phyloP scores from a whole-genome alignment of 345 rosid genomes.

The Turritis glabra region DNA sequence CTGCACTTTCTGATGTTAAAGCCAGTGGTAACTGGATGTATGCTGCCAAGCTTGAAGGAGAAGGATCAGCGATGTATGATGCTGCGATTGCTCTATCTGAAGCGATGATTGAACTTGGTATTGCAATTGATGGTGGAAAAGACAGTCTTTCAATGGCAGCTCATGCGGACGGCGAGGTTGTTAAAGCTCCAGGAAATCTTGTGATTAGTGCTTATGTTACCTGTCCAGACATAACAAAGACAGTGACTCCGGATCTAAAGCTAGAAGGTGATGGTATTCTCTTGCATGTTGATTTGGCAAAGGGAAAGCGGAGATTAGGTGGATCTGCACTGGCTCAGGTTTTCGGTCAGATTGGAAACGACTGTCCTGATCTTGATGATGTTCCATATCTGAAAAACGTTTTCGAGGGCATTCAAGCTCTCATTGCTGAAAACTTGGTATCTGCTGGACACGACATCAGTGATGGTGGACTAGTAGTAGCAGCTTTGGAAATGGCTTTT shows the following conservation, averaged over 20 bases:
- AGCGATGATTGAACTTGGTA: slow-evolving; percentile 90
- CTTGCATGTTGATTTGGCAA: slow-evolving; percentile 80
- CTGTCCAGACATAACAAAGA: slow-evolving; percentile 84
- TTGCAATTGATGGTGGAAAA: slow-evolving; percentile 97
- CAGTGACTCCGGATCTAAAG: slow-evolving; percentile 88
- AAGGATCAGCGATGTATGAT: slow-evolving; percentile 95
- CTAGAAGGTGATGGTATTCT: slow-evolving; percentile 69
- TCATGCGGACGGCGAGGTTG: slow-evolving; percentile 74
- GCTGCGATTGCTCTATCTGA: slow-evolving; percentile 80
- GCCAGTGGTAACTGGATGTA: slow-evolving; percentile 99
- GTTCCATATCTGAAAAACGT: slow-evolving; percentile 68
- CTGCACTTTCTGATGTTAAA: slow-evolving; percentile 87
- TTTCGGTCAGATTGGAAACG: slow-evolving; percentile 78
- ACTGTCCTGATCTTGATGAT: slow-evolving; percentile 90
- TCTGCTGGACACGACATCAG: slow-evolving; percentile 95
- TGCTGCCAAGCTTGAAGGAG: slow-evolving; percentile 96
- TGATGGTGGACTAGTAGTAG: slow-evolving; percentile 83
- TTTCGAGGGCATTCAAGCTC: slow-evolving; percentile 72
- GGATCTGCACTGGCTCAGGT: slow-evolving; percentile 91
- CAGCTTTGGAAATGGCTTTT: slow-evolving; percentile 89
- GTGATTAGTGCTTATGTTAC: slow-evolving; percentile 88
- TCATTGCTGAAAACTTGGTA: slow-evolving; percentile 57
- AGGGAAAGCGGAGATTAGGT: slow-evolving; percentile 84
- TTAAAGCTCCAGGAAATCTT: slow-evolving; percentile 94
- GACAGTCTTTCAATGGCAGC: slow-evolving; percentile 98